Base-by-base conservation (phyloP, 2,329 filamentous ascomycete genomes). In the Grosmannia penicillata region DNA sequence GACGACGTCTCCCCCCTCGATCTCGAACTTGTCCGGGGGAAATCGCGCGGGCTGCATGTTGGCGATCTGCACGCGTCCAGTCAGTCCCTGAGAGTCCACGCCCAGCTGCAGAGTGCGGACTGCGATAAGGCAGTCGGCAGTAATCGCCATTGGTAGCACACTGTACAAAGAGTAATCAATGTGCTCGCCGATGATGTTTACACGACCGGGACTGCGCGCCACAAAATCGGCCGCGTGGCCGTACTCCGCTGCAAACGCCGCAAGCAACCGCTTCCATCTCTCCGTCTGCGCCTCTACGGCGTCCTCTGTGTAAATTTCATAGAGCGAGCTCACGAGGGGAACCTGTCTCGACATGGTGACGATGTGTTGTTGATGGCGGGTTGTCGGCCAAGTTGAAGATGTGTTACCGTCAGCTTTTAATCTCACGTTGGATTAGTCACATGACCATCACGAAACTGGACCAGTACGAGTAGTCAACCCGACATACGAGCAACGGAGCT, bases 141-240 rank as follows among this genome's bases (percentile, higher is more conserved):
- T 85, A 48, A 96, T 86, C 45, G 89, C 91, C 76, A 95, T 95
- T 37, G 91, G 91, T 19, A 98, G 70, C 43, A 95, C 87, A 49
- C 91, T 79, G 66, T 96, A 98, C 17, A 98, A 74, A 13, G 85
- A 94, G 64, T 98, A 98, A 65, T 98, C 91, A 53, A 98, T 94
- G 64, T 98, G 91, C 69, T 98, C 91, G 58, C 91, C 91, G 55
- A 98, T 95, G 53, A 98, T 91, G 64, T 96, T 96, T 48, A 98
- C 91, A 48, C 91, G 75, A 43, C 91, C 91, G 1, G 91, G 91
- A 39, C 87, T 94, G 45, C 91, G 78, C 9, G 89, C 75, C 17
- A 96, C 75, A 52, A 94, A 95, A 42, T 82, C 71, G 28, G 87
- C 77, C 14, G 68, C 62, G 37, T 74, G 68, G 48, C 75, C 78